Conservation (phyloP, 768 basidiomycete species). For the Suillus subluteus region DNA sequence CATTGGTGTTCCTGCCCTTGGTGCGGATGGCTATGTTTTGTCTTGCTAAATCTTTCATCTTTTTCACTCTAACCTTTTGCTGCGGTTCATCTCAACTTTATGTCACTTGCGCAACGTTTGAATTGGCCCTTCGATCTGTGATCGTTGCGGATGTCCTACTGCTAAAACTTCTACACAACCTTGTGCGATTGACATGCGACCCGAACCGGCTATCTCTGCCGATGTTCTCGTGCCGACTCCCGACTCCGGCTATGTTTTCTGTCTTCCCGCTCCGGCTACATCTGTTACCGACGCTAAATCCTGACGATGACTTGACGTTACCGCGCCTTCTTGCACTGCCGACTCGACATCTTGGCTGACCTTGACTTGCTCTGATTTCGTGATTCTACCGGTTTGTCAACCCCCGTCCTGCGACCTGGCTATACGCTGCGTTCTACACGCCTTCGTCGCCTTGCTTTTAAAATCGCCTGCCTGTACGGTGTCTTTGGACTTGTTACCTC, state of each 20-base stretch:
- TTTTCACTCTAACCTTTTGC: neutral
- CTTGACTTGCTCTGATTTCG: neutral
- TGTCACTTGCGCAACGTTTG: neutral
- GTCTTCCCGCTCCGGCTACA: conserved; percentile 1
- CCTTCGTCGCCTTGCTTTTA: conserved; percentile 19
- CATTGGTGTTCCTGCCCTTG: neutral
- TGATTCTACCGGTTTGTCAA: conserved; percentile 4
- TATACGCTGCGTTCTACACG: neutral
- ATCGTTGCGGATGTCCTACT: neutral
- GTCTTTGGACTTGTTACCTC: conserved; percentile 9
- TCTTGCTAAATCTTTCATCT: neutral
- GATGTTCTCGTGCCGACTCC: neutral
- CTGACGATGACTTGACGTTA: neutral
- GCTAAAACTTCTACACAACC: neutral
- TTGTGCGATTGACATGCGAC: neutral
- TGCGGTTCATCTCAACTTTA: neutral
- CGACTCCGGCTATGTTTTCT: conserved; percentile 1
- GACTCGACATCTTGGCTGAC: neutral
- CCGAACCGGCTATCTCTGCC: neutral
- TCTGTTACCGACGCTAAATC: neutral
- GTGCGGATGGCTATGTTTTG: conserved; percentile 2
- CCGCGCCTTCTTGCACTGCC: neutral
- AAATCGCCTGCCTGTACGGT: conserved; percentile 11
- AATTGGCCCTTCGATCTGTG: neutral
- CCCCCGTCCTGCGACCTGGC: neutral